These are phyloP conservation scores for Leccinum fallax DNA, from an alignment of 1,284 basidiomycete species.

Conservation along the genomic window DNA sequence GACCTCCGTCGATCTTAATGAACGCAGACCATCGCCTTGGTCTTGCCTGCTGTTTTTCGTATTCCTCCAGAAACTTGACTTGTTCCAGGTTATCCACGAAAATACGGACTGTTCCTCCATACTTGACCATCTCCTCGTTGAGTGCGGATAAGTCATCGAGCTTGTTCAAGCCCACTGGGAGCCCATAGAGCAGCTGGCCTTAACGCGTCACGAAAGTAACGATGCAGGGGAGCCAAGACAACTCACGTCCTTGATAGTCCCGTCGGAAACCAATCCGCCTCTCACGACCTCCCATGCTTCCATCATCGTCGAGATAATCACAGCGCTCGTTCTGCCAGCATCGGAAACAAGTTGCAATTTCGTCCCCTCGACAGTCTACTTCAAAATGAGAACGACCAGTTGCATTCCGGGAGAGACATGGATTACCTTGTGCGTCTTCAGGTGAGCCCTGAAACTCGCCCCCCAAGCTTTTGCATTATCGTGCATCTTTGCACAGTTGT, in stretches of 20 bases:
- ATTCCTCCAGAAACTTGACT: constrained; percentile 63
- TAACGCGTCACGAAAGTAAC: constrained; percentile 5
- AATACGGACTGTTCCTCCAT: constrained; percentile 62
- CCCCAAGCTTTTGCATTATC: constrained; percentile 63
- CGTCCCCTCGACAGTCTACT: constrained; percentile 73
- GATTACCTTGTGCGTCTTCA: constrained; percentile 81
- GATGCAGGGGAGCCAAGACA: constrained; percentile 1
- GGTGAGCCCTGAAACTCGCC: constrained; percentile 75
- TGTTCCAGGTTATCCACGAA: constrained; percentile 80
- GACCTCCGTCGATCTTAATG: constrained; percentile 80
- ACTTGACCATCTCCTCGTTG: constrained; percentile 53
- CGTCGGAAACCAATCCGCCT: constrained; percentile 70
- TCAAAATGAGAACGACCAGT: constrained; percentile 9
- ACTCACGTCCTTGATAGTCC: constrained; percentile 73
- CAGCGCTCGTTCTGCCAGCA: constrained; percentile 54
- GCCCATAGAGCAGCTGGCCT: constrained; percentile 76
- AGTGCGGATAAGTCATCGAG: constrained; percentile 69
- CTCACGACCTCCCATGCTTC: constrained; percentile 78
- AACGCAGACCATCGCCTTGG: constrained; percentile 72
- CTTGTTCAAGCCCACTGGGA: constrained; percentile 73
- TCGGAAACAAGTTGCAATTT: constrained; percentile 64
- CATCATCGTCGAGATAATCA: constrained; percentile 79
- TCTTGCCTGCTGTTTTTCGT: constrained; percentile 44
- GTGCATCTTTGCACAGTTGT: constrained; percentile 77
- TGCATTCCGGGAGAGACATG: neutral